These are phyloP conservation scores for Priceomyces castillae DNA, from an alignment of 805 yeast genomes.

Conservation along the genomic window DNA sequence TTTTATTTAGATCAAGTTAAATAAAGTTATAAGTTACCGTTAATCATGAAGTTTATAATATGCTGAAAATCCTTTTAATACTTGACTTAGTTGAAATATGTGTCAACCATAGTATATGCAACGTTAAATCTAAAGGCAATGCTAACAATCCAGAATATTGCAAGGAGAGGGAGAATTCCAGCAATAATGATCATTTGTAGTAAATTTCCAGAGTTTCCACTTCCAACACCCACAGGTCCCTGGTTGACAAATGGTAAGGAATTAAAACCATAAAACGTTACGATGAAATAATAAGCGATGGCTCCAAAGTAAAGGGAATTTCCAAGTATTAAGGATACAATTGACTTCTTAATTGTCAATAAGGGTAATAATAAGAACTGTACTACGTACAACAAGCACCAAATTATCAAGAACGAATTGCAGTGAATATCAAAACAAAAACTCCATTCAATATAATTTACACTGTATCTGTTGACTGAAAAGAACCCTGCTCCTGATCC, in stretches of 20 bases:
- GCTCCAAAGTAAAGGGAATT: conserved; percentile 76
- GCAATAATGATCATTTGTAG: conserved; percentile 57
- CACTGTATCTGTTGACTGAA: conserved; percentile 19
- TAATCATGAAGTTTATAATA: neutral
- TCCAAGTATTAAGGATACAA: conserved; percentile 66
- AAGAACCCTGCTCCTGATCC: conserved; percentile 23
- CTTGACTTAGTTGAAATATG: conserved; percentile 35
- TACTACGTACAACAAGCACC: conserved; percentile 70
- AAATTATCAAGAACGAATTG: conserved; percentile 78
- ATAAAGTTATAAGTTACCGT: neutral
- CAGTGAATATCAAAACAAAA: conserved; percentile 94
- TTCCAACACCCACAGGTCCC: conserved; percentile 4
- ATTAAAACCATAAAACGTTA: conserved; percentile 84
- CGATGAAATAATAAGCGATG: conserved; percentile 68
- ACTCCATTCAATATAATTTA: conserved; percentile 75
- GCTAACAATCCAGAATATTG: conserved; percentile 53
- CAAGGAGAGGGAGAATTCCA: conserved; percentile 62
- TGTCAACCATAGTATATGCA: conserved; percentile 59
- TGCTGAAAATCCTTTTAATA: neutral
- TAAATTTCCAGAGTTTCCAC: conserved; percentile 39
- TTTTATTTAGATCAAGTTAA: neutral
- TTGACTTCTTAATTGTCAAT: conserved; percentile 58
- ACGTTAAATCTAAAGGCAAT: conserved; percentile 69
- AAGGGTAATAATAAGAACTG: conserved; percentile 77
- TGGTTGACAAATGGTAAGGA: conserved; percentile 35